phyloP scores from a whole-genome alignment of 192 early-diverging fungal species.

The Coemansia sp. region DNA sequence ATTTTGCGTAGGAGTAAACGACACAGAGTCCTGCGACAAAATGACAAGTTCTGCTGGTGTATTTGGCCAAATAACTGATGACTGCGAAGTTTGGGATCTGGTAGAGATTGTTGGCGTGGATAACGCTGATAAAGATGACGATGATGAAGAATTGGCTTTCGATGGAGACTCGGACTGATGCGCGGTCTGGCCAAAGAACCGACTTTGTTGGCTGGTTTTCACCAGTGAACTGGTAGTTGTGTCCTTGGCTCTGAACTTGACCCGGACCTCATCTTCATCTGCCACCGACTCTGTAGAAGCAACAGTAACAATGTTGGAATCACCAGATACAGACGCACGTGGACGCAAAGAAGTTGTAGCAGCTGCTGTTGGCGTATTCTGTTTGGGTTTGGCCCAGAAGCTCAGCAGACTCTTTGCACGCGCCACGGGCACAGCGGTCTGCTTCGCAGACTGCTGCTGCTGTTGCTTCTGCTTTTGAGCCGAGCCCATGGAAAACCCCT shows the following conservation, averaged over 20 bases:
- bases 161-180: background rate
- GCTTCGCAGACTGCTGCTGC: background rate
- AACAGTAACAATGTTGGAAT: background rate
- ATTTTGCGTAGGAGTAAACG: background rate
- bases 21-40: background rate
- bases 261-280: conserved; percentile 5
- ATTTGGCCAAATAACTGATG: background rate
- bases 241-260: conserved; percentile 30
- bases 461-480: background rate
- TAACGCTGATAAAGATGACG: background rate
- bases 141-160: background rate
- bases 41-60: background rate
- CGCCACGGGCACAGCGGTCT: conserved; percentile 4
- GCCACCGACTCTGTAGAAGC: background rate
- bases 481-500: background rate
- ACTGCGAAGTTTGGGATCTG: background rate
- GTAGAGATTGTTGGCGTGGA: background rate
- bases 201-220: conserved; percentile 25
- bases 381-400: conserved; percentile 27
- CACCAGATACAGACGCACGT: background rate
- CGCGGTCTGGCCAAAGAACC: conserved; percentile 25
- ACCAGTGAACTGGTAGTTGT: conserved; percentile 6
- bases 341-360: background rate
- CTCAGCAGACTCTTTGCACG: conserved; percentile 19
- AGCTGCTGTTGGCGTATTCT: background rate